A percentile compares a stretch with the other conserved stretches of the same genome.
phyloP scores from a whole-genome alignment of 2,329 filamentous ascomycete genomes.

The Fusarium sp. region DNA sequence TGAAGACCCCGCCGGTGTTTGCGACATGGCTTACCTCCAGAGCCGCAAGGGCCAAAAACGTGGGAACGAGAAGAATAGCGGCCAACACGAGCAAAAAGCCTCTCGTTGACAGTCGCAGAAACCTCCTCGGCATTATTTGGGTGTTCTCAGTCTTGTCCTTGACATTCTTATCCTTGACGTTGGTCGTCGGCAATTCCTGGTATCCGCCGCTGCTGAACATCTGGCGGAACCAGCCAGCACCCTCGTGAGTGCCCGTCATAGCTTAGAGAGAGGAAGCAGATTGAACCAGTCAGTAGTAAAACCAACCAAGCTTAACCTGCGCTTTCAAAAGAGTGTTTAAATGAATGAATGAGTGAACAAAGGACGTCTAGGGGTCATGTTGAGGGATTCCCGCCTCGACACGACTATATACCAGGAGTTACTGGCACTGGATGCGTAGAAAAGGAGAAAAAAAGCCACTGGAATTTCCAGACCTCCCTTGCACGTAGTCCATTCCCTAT shows the following conservation, averaged over 20 bases:
- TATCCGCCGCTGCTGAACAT: conserved; percentile 23
- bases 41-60: conserved; percentile 20
- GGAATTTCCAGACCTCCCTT: conserved; percentile 26
- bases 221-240: conserved; percentile 19
- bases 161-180: neutral
- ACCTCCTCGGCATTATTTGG: conserved; percentile 11
- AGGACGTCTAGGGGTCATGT: neutral
- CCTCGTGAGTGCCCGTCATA: conserved; percentile 3
- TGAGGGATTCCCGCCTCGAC: neutral
- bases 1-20: too few relatives aligned
- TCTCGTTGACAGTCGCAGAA: conserved; percentile 5
- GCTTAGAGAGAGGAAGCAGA: conserved; percentile 13
- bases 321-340: conserved; percentile 4
- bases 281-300: conserved; percentile 1
- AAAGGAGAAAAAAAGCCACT: conserved; percentile 21
- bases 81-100: conserved; percentile 13
- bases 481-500: neutral
- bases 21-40: conserved; percentile 6
- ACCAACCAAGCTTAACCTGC: conserved; percentile 2
- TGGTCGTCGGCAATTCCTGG: conserved; percentile 21
- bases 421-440: neutral
- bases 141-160: conserved; percentile 20
- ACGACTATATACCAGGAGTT: conserved; percentile 15
- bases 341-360: conserved; percentile 9
- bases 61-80: conserved; percentile 13